Base-by-base conservation (phyloP, 192 early-diverging fungal species). In the Geosiphon pyriformis region DNA sequence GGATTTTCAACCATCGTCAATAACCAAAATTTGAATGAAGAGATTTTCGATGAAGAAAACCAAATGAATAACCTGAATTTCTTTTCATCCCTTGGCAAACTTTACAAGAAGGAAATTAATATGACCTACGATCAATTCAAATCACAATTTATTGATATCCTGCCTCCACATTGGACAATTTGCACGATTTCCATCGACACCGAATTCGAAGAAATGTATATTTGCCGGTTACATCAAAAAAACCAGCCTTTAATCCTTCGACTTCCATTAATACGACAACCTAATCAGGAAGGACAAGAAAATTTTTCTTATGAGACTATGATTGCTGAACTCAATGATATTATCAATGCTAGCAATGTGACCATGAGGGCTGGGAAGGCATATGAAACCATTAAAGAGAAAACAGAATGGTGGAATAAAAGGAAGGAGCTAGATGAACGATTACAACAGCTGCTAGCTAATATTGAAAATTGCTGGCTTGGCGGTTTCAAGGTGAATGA, bases 401-500 rank as follows among this genome's bases (percentile, higher is more conserved):
- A 91, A 59, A 71, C 77, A 8, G 61, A 76, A 25, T 99, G 96
- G 96, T 96, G 94, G 94, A 81, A 76, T 47, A 73, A 67, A 6
- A 79, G 96, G 23, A 76, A 82, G n/a, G 60, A 62, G 25, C 67
- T 98, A 18, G 94, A 99, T 72, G 67, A 70, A 2, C 80, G 82
- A 26, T 61, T 99, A 37, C 79, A 85, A 49, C 62, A 59, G 4
- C 59, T 94, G 33, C 68, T 98, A 25, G 66, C 46, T 0, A 70
- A 68, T 17, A 84, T 99, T 15, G 91, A 99, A 64, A 67, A 74
- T 32, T 76, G 76, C 18, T 97, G 96, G 95, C 77, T 99, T 3
- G 88, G 94, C 17, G 93, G 88, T 6, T 91, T 96, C 70, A 86
- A 86, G 77, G 89, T 86, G 67, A 59, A 31, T 11, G 4, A 20